Conservation (phyloP, 129 eudicot species). For the Flaveria bidentis region DNA sequence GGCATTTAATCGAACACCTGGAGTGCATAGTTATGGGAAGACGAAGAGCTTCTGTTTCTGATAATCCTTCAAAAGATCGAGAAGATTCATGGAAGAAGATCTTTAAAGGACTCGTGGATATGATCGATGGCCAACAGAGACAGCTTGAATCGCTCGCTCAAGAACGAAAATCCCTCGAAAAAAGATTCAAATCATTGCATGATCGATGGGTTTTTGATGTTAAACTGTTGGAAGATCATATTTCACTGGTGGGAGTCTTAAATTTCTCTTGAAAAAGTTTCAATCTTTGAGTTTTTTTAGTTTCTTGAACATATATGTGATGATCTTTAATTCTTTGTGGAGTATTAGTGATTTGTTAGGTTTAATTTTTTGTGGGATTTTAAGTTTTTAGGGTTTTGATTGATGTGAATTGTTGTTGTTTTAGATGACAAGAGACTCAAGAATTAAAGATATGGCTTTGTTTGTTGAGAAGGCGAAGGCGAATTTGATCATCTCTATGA, state of each 20-base stretch:
- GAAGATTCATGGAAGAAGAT: conserved; percentile 53
- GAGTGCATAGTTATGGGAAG: conserved; percentile 45
- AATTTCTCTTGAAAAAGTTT: conserved; percentile 5
- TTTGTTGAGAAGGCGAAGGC: conserved; percentile 49
- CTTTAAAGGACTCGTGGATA: conserved; percentile 46
- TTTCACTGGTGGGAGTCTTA: conserved; percentile 39
- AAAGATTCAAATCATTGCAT: conserved; percentile 36
- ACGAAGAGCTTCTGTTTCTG: conserved; percentile 24
- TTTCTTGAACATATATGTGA: not conserved
- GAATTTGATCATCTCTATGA: conserved; percentile 51
- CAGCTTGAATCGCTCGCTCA: conserved; percentile 40
- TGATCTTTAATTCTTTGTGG: too few relatives aligned
- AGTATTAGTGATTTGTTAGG: too few relatives aligned
- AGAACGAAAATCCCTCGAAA: conserved; percentile 49
- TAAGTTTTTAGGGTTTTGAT: conserved; percentile 28
- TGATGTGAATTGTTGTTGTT: not conserved
- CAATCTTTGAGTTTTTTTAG: not conserved
- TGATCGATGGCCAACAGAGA: conserved; percentile 45
- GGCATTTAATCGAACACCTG: conserved; percentile 32
- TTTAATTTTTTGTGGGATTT: not conserved
- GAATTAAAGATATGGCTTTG: conserved; percentile 38
- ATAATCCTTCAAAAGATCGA: conserved; percentile 36
- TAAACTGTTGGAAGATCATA: conserved; percentile 39
- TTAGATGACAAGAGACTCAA: conserved; percentile 51
- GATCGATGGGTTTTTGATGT: conserved; percentile 49